phyloP scores from a whole-genome alignment of 768 basidiomycete genomes.

The Amanita rimosa region DNA sequence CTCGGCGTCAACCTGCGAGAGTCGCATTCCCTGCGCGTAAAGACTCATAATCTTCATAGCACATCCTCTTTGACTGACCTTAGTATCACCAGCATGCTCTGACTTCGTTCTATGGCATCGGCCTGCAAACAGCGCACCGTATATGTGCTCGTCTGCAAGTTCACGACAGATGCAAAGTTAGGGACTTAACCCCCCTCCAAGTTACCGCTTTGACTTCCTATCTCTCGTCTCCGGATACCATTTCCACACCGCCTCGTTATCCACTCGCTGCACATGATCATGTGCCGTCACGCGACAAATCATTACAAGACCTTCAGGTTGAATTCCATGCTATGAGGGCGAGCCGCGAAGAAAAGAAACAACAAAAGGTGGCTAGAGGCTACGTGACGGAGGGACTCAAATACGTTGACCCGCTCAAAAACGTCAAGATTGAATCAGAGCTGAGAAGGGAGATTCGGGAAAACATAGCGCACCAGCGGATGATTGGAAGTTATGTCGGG shows the following conservation, averaged over 20 bases:
- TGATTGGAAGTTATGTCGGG: conserved; percentile 92
- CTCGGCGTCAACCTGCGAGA: conserved; percentile 80
- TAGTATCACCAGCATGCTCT: conserved; percentile 64
- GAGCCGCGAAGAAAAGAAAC: conserved; percentile 19
- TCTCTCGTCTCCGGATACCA: conserved; percentile 80
- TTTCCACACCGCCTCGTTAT: conserved; percentile 50
- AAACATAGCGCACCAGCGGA: conserved; percentile 86
- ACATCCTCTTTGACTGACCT: not conserved
- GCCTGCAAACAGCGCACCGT: conserved; percentile 58
- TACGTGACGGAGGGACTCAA: conserved; percentile 10
- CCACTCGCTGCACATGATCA: conserved; percentile 52
- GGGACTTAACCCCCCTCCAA: conserved; percentile 76
- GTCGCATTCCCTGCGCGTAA: conserved; percentile 64
- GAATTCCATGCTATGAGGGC: conserved; percentile 22
- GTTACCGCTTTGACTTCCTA: conserved; percentile 88
- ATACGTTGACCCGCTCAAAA: conserved; percentile 51
- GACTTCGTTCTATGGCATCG: conserved; percentile 83
- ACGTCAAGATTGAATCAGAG: conserved; percentile 82
- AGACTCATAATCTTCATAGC: conserved; percentile 12
- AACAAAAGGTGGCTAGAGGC: conserved; percentile 13
- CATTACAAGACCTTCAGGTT: conserved; percentile 26
- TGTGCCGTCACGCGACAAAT: conserved; percentile 33
- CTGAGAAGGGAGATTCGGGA: conserved; percentile 71
- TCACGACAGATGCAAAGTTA: conserved; percentile 75
- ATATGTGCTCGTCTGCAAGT: conserved; percentile 90